Percentiles rank a stretch among this genome's conserved stretches.
These are phyloP conservation scores for Sesbania bispinosa DNA, from an alignment of 306 rosid genomes.

Conservation along the genomic window DNA sequence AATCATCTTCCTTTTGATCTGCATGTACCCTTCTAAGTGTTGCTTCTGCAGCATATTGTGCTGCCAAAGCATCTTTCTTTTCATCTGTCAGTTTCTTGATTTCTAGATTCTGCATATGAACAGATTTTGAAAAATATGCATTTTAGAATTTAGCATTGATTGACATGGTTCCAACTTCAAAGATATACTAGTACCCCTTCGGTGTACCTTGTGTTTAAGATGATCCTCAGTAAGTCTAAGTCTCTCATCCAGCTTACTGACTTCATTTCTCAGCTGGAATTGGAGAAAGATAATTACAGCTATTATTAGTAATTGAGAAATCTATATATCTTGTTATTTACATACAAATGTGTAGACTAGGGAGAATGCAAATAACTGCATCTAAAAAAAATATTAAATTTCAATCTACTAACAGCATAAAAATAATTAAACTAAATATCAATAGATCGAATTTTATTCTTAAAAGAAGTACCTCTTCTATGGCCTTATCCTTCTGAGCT, in stretches of 20 bases:
- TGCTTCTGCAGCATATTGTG: constrained; percentile 90
- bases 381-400: not conserved
- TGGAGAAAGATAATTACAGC: not conserved
- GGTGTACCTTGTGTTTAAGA: constrained; percentile 71
- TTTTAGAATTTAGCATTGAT: constrained; percentile 6
- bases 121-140: constrained; percentile 16
- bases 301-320: not conserved
- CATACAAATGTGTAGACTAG: not conserved
- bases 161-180: constrained; percentile 6
- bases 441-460: not conserved
- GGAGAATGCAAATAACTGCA: too few species aligned
- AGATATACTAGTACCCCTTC: not conserved
- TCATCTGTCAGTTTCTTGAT: constrained; percentile 65
- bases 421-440: not conserved
- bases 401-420: not conserved
- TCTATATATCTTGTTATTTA: not conserved
- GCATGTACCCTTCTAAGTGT: constrained; percentile 70
- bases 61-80: constrained; percentile 81
- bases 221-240: constrained; percentile 44
- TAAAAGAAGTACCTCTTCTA: constrained; percentile 60
- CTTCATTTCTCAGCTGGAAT: constrained; percentile 64
- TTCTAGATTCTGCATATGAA: constrained; percentile 70
- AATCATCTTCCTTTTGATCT: constrained; percentile 67
- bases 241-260: constrained; percentile 51
- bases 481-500: constrained; percentile 76